Base-by-base conservation (phyloP, 225 moss, liverwort and hornwort genomes). In the Physcomitrellopsis africana region DNA sequence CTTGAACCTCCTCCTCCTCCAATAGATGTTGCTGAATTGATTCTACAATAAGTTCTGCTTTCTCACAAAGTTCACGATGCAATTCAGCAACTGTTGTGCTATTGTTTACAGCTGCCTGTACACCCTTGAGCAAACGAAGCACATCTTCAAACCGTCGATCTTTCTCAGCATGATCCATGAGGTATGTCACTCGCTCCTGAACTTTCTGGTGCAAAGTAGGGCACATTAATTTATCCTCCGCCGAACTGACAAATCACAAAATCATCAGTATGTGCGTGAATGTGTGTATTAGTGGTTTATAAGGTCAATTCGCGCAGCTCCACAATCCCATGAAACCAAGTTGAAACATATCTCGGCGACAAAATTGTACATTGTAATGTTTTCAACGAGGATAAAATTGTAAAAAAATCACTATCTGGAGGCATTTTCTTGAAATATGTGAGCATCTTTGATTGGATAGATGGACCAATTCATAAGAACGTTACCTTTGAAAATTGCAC, bases 11-110 rank as follows among this genome's bases (percentile, higher is more conserved):
- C 69, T 96, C 96, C 77, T 94, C 96, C 76, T 93, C 89, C 76
- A 91, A 83, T 27, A 96, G 92, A 86, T 96, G 94, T 75, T 94
- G 87, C 66, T 89, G 85, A 77, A 94, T 92, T 60, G 89, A 92
- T 77, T 91, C 90, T 72, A 94, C 96, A 83, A 94, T 96, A 61
- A 91, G 72, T 76, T 96, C 96, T 75, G 96, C 94, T 81, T 92
- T 92, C 60, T 84, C 89, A 82, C 88, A 94, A 29, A 96, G 85
- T 73, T 86, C 86, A 45, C 80, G 70, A 71, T 88, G 86, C 74
- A 92, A 69, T 48, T 94, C 86, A 73, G 89, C 77, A 27, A 88
- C 80, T 76, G 85, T 83, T 48, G 91, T 73, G 77, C 82, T 86
- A 56, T 81, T 79, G 43, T 82, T 83, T 52, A 91, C 89, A 75